Evolutionary conservation across 208 protist species (phyloP).

Genomic region (Acanthamoeba sp.): DNA sequence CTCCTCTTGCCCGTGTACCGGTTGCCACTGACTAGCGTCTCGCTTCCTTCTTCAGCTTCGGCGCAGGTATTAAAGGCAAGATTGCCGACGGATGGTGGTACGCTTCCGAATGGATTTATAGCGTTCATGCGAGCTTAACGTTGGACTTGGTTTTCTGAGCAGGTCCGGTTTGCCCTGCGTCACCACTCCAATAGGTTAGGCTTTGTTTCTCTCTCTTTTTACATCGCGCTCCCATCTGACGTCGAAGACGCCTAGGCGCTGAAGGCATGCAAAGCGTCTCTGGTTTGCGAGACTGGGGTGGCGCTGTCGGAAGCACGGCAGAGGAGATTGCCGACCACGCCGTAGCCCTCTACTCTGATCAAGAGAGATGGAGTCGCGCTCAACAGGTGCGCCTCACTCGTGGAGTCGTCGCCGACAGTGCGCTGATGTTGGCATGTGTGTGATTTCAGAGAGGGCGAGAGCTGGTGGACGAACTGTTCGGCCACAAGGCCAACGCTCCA

Average conservation of each 20-base stretch:
- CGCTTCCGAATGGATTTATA: background rate
- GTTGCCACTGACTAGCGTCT: too few species aligned
- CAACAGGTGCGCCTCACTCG: background rate
- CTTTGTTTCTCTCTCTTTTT: too few species aligned
- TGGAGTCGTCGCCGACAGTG: too few species aligned
- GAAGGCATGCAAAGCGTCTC: background rate
- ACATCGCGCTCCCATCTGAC: too few species aligned
- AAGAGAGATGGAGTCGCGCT: background rate
- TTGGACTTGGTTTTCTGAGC: too few species aligned
- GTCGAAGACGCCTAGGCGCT: too few species aligned
- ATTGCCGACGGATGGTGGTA: slow-evolving; percentile 31
- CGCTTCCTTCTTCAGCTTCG: background rate
- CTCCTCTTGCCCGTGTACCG: background rate
- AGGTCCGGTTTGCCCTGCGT: slow-evolving; percentile 6
- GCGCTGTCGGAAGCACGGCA: background rate
- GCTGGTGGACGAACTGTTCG: background rate
- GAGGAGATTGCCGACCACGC: background rate
- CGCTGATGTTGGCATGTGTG: background rate
- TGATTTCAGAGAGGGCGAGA: background rate
- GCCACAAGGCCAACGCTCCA: background rate
- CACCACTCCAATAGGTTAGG: background rate
- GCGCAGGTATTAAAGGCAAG: slow-evolving; percentile 12
- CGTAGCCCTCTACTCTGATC: background rate
- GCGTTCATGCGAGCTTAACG: background rate
- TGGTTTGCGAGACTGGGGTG: background rate